Evolutionary conservation across 2,329 filamentous ascomycete genomes (phyloP), one percentile per base, ranked within the genome.

Genomic region (Monosporascus sp.): DNA sequence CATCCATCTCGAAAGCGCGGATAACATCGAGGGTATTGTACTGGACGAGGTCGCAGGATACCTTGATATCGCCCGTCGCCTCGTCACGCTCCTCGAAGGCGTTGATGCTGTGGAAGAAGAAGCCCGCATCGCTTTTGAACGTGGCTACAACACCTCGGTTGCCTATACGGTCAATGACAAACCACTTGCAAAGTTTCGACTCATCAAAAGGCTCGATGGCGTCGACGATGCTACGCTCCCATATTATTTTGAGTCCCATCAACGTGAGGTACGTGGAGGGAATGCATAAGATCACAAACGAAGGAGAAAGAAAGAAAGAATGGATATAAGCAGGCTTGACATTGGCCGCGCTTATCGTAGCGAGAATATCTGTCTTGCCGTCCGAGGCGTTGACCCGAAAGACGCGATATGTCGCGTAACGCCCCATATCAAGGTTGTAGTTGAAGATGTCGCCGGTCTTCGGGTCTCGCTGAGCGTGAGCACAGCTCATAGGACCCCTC

Each of bases 31-130:
- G 70, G 50, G 81, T 86, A 0, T 81, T 75, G 62, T 87, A 91
- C 50, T 80, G 73, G 31, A 85, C 70, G 1, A 87, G 66, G 56
- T 95, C 90, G 51, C 86, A 82, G 31, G 84, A 73, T 18, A 94
- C 75, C 54, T 85, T 76, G 5, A 71, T 54, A 1, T 64, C 65
- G 0, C 65, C 61, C 1, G 75, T 71, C 2, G 48, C 59, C 6
- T 69, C 70, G 31, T 72, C 67, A 0, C 62, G 58, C 57, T 89
- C 80, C 62, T 93, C 88, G 66, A 85, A 94, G 0, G 88, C 81
- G 60, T 95, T 95, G 65, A 90, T 75, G 0, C 81, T 82, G 70
- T 96, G 90, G 68, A 95, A 95, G 69, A 83, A 86, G 74, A 92
- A 95, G 47, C 85, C 85, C 0, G 87, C 79, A 0, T 81, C 77